These are phyloP conservation scores for Pelargonium citronellum DNA, from an alignment of 441 rosid genomes.

Conservation along the genomic window DNA sequence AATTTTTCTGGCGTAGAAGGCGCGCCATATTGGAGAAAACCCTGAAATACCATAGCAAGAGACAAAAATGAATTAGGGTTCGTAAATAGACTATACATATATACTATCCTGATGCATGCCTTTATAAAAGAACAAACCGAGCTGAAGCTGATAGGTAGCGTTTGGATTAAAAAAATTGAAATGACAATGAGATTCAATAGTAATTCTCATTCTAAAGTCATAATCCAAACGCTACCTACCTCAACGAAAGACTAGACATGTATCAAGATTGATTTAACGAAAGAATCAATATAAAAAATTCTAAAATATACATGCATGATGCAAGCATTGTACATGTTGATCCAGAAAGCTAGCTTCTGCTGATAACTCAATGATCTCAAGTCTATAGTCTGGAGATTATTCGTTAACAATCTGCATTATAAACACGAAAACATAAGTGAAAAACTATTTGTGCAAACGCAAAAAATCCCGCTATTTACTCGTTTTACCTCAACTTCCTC, in stretches of 20 bases:
- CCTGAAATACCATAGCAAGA: constrained; percentile 36
- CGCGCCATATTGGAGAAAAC: constrained; percentile 80
- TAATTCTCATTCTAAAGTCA: too few species aligned
- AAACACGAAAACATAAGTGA: not conserved
- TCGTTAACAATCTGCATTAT: constrained; percentile 58
- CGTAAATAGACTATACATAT: not conserved
- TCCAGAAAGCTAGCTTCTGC: constrained; percentile 93
- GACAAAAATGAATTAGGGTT: not conserved
- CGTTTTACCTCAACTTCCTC: constrained; percentile 56
- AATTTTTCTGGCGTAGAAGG: constrained; percentile 68
- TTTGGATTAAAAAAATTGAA: too few species aligned
- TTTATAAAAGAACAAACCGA: not conserved
- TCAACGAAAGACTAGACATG: not conserved
- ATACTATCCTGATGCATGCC: constrained; percentile 13
- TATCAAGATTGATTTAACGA: not conserved
- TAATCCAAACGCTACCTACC: not conserved
- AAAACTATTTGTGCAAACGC: not conserved
- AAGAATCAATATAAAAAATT: not conserved
- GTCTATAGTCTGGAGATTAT: constrained; percentile 64
- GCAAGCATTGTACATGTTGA: constrained; percentile 97
- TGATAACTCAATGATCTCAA: constrained; percentile 51
- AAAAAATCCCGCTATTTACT: too few species aligned
- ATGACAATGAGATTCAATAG: too few species aligned
- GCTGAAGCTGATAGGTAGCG: too few species aligned
- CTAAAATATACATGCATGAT: constrained; percentile 74